Evolutionary conservation across 2,329 filamentous ascomycete genomes (phyloP).

Genomic region (Talaromyces verruculosus): DNA sequence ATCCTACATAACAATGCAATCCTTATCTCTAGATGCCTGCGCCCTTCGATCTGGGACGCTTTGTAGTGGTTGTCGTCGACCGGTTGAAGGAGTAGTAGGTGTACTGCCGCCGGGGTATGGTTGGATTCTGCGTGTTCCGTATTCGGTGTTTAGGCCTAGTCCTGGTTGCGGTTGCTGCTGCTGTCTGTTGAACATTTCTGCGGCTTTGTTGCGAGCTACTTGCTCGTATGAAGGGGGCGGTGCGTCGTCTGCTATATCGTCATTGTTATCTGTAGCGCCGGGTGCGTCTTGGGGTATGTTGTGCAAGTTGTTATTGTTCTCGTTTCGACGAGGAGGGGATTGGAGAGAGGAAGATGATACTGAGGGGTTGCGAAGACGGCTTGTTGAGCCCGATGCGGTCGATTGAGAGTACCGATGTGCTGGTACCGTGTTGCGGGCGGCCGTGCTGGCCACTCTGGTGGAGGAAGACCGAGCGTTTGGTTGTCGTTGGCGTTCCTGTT

Average conservation of each 20-base stretch:
- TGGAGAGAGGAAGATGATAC: slow-evolving; percentile 1
- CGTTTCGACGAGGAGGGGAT: slow-evolving; percentile 4
- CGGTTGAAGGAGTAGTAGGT: background rate
- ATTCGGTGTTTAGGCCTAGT: background rate
- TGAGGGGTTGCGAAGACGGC: slow-evolving; percentile 1
- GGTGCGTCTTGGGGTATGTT: slow-evolving; percentile 31
- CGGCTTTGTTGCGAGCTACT: slow-evolving; percentile 57
- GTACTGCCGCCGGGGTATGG: slow-evolving; percentile 16
- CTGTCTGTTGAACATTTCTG: slow-evolving; percentile 35
- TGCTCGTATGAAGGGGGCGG: slow-evolving; percentile 68
- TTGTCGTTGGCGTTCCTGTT: slow-evolving; percentile 57
- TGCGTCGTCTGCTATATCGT: slow-evolving; percentile 44
- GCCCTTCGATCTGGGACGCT: slow-evolving; percentile 9
- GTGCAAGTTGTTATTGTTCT: slow-evolving; percentile 41
- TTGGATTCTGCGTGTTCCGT: background rate
- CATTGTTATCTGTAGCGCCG: slow-evolving; percentile 30
- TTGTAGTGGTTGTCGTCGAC: slow-evolving; percentile 20
- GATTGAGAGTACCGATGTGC: slow-evolving; percentile 18
- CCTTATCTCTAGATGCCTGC: slow-evolving; percentile 38
- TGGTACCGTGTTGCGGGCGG: background rate
- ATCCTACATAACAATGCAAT: slow-evolving; percentile 45
- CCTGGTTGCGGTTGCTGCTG: slow-evolving; percentile 2
- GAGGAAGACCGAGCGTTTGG: slow-evolving; percentile 24
- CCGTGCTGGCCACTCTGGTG: background rate
- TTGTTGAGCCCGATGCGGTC: slow-evolving; percentile 2